Evolutionary conservation across 2,329 filamentous ascomycete species (phyloP).

Genomic region (Fusarium acutatum): DNA sequence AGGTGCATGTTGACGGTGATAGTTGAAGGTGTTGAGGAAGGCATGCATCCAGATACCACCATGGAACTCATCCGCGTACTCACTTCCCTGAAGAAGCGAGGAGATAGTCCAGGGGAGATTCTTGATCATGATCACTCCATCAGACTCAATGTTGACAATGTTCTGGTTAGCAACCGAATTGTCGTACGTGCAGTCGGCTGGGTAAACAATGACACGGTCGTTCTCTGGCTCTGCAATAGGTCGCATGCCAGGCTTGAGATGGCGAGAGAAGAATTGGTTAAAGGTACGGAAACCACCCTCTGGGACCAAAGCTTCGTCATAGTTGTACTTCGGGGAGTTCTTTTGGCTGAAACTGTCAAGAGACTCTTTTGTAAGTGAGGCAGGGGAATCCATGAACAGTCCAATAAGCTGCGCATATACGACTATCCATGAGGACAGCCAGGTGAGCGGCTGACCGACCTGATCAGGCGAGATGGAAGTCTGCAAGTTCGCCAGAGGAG

Average conservation of each 20-base stretch:
- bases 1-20: not conserved
- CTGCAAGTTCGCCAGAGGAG: not conserved
- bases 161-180: not conserved
- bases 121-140: not conserved
- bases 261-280: conserved; percentile 3
- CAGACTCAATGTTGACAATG: conserved; percentile 6
- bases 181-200: conserved; percentile 2
- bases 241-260: not conserved
- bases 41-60: conserved; percentile 12
- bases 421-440: conserved; percentile 9
- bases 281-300: conserved; percentile 8
- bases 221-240: not conserved
- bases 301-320: not conserved
- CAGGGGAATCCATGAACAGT: conserved; percentile 1
- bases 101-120: not conserved
- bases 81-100: not conserved
- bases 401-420: conserved; percentile 10
- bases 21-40: conserved; percentile 16
- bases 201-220: not conserved
- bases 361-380: not conserved
- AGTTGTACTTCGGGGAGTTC: conserved; percentile 1
- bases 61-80: not conserved
- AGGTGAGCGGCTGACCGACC: not conserved
- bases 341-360: not conserved
- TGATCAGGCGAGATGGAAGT: not conserved